Percentiles rank a stretch among this genome's conserved stretches.
These are phyloP conservation scores for Cymodocea nodosa DNA, from an alignment of 116 monocot genomes.

Conservation along the genomic window DNA sequence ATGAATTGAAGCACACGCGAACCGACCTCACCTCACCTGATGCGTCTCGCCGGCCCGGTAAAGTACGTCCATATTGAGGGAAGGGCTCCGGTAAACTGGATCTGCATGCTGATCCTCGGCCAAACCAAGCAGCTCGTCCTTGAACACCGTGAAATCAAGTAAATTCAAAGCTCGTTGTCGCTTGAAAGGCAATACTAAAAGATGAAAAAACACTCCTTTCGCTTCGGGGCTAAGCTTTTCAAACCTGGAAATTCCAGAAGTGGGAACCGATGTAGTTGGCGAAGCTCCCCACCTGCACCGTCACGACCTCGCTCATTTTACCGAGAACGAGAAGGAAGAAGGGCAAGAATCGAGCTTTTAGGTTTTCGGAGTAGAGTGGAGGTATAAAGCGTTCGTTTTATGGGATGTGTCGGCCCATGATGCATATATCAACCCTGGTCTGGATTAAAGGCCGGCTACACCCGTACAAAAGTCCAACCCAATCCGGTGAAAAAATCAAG, in stretches of 20 bases:
- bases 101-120: constrained; percentile 56
- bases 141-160: constrained; percentile 2
- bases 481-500: too few relatives aligned
- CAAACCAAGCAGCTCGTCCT: constrained; percentile 94
- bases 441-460: too few relatives aligned
- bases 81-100: constrained; percentile 42
- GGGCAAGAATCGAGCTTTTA: too few relatives aligned
- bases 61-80: constrained; percentile 77
- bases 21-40: constrained; percentile 27
- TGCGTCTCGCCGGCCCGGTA: constrained; percentile 74
- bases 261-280: constrained; percentile 85
- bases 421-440: too few relatives aligned
- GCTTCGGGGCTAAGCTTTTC: neutral
- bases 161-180: neutral
- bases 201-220: too few relatives aligned
- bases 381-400: too few relatives aligned
- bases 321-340: neutral
- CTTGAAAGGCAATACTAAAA: too few relatives aligned
- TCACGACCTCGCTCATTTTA: constrained; percentile 73
- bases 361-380: too few relatives aligned
- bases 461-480: too few relatives aligned
- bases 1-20: too few relatives aligned
- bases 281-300: constrained; percentile 66
- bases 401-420: too few relatives aligned
- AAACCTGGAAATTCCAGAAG: constrained; percentile 92